A percentile compares a stretch with the other conserved stretches of the same genome.
Conservation (phyloP, 495 filamentous ascomycete species). For the Podospora pseudocomata region DNA sequence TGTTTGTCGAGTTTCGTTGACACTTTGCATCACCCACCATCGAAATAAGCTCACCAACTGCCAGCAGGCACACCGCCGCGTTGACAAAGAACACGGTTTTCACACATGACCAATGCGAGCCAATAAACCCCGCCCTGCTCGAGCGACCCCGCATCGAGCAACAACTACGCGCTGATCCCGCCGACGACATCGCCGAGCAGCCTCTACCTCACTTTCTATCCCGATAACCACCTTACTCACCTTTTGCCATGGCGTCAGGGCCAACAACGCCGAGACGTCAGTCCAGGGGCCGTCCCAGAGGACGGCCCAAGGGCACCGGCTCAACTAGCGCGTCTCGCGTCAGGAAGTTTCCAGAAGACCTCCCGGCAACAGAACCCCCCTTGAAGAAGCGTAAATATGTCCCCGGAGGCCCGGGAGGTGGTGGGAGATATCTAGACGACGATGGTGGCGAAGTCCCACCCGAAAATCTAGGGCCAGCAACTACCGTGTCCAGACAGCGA, state of each 20-base stretch:
- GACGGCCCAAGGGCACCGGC: slow-evolving; percentile 39
- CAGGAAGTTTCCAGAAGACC: slow-evolving; percentile 35
- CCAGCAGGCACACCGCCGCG: slow-evolving; percentile 23
- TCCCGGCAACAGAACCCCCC: slow-evolving; percentile 50
- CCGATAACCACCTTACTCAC: not conserved
- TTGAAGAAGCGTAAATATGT: slow-evolving; percentile 58
- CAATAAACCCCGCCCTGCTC: slow-evolving; percentile 16
- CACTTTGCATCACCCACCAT: slow-evolving; percentile 29
- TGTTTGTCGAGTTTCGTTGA: not conserved
- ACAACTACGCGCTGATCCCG: slow-evolving; percentile 15
- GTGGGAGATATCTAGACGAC: slow-evolving; percentile 69
- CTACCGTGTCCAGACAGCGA: slow-evolving; percentile 36
- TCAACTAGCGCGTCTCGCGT: slow-evolving; percentile 42
- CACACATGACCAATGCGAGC: slow-evolving; percentile 19
- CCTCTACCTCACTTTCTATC: not conserved
- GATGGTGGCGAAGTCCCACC: slow-evolving; percentile 53
- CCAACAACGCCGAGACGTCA: slow-evolving; percentile 42
- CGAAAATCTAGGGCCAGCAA: slow-evolving; percentile 21
- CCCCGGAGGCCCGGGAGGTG: slow-evolving; percentile 76
- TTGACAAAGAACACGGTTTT: slow-evolving; percentile 12
- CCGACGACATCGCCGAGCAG: slow-evolving; percentile 5
- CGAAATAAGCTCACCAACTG: slow-evolving; percentile 15
- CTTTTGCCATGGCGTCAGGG: slow-evolving; percentile 39
- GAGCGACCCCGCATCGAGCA: slow-evolving; percentile 25
- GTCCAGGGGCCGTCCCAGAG: slow-evolving; percentile 40